These are phyloP conservation scores for Blastomyces percursus DNA, from an alignment of 2,329 filamentous ascomycete genomes.

Conservation along the genomic window DNA sequence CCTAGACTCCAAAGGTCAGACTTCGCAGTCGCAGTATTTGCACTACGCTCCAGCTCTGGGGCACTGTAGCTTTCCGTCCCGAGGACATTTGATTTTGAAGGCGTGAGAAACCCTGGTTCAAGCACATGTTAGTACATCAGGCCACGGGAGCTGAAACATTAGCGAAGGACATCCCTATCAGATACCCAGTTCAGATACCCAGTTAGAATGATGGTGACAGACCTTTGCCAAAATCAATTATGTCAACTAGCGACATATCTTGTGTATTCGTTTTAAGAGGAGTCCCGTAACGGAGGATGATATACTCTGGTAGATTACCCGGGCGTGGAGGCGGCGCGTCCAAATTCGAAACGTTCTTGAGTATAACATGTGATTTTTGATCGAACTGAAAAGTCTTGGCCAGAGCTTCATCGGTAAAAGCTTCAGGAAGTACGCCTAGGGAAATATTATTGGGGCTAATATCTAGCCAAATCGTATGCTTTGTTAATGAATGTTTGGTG, in stretches of 20 bases:
- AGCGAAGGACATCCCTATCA: background rate
- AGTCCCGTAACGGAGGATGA: background rate
- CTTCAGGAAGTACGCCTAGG: slow-evolving; percentile 6
- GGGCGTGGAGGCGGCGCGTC: background rate
- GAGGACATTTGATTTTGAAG: slow-evolving; percentile 6
- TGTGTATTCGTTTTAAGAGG: slow-evolving; percentile 5
- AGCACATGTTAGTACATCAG: slow-evolving; percentile 1
- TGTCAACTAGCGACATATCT: slow-evolving; percentile 9
- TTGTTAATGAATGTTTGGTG: background rate
- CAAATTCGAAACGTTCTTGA: background rate
- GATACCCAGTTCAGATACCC: background rate
- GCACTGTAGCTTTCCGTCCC: slow-evolving; percentile 3
- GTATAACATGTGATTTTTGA: background rate
- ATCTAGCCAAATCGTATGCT: slow-evolving; percentile 5
- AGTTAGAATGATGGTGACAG: background rate
- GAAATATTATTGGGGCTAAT: slow-evolving; percentile 8
- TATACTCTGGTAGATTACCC: slow-evolving; percentile 9
- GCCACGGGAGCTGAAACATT: background rate
- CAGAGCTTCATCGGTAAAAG: slow-evolving; percentile 5
- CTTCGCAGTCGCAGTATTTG: slow-evolving; percentile 4
- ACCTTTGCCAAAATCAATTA: slow-evolving; percentile 13
- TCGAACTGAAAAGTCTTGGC: slow-evolving; percentile 6
- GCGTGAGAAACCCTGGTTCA: slow-evolving; percentile 1
- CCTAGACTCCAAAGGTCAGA: slow-evolving; percentile 8
- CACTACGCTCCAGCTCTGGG: slow-evolving; percentile 1